Conservation (phyloP, 1,284 basidiomycete species). For the Neonothopanus nambi region DNA sequence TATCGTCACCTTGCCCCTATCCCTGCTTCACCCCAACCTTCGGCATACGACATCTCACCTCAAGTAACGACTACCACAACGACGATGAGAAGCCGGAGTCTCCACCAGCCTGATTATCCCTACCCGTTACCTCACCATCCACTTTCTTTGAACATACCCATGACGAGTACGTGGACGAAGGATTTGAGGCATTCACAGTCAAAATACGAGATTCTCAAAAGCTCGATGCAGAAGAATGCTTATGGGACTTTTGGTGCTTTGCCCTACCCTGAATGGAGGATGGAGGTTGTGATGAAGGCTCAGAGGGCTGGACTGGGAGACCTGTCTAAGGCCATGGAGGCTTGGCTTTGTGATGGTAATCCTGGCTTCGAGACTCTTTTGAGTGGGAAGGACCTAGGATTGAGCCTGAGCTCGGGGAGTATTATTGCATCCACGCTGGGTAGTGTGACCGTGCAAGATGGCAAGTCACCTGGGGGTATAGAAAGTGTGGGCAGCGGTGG, state of each 20-base stretch:
- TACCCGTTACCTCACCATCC: background rate
- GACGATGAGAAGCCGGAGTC: constrained; percentile 10
- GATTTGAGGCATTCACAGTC: background rate
- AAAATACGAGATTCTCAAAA: background rate
- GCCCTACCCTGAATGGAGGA: constrained; percentile 66
- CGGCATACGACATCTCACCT: constrained; percentile 13
- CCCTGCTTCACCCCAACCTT: constrained; percentile 6
- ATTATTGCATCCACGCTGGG: constrained; percentile 1
- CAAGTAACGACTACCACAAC: constrained; percentile 14
- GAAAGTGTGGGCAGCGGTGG: no score
- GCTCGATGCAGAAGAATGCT: constrained; percentile 1
- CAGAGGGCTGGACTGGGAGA: constrained; percentile 57
- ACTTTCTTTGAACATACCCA: constrained; percentile 4
- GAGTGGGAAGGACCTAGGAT: background rate
- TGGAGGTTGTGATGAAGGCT: constrained; percentile 46
- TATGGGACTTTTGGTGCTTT: constrained; percentile 34
- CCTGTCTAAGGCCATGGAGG: constrained; percentile 50
- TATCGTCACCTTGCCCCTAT: no score
- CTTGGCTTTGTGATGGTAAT: constrained; percentile 36
- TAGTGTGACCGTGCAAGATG: background rate
- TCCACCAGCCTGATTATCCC: constrained; percentile 12
- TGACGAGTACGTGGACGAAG: background rate
- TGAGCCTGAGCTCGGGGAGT: constrained; percentile 1
- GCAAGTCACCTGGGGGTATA: no score
- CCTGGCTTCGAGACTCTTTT: background rate